phyloP scores from a whole-genome alignment of 768 basidiomycete species.

The Agaricus blazei region DNA sequence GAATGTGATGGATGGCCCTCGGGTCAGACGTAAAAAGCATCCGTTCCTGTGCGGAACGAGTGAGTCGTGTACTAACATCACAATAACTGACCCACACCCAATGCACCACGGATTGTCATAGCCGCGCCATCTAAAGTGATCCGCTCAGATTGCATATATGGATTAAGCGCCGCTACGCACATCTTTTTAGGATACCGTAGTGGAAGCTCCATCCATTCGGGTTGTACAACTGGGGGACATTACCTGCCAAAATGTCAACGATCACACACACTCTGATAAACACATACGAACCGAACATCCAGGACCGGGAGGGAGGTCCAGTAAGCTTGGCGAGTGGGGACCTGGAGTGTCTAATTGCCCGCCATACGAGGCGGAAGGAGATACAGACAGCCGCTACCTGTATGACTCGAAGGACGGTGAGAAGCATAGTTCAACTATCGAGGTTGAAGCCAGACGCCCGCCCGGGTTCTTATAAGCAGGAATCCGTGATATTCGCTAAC shows the following conservation, averaged over 20 bases:
- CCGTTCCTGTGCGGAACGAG: slow-evolving; percentile 15
- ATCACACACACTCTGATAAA: too few relatives aligned
- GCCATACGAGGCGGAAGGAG: too few relatives aligned
- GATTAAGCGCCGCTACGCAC: slow-evolving; percentile 14
- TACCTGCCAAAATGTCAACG: slow-evolving; percentile 19
- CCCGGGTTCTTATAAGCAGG: too few relatives aligned
- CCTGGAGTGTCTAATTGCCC: too few relatives aligned
- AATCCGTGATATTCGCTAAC: too few relatives aligned
- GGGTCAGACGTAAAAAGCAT: slow-evolving; percentile 38
- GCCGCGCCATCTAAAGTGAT: slow-evolving; percentile 24
- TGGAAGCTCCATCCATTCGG: slow-evolving; percentile 33
- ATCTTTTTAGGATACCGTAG: slow-evolving; percentile 24
- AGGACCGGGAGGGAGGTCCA: too few relatives aligned
- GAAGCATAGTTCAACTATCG: too few relatives aligned
- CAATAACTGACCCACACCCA: slow-evolving; percentile 24
- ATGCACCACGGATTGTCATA: slow-evolving; percentile 24
- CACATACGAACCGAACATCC: too few relatives aligned
- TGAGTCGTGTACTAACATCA: background rate
- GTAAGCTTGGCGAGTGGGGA: too few relatives aligned
- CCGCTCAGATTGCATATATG: background rate
- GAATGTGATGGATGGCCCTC: slow-evolving; percentile 36
- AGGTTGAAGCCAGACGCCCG: too few relatives aligned
- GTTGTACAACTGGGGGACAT: slow-evolving; percentile 26
- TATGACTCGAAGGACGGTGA: too few relatives aligned
- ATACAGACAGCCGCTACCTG: too few relatives aligned